Evolutionary conservation across 129 eudicot genomes (phyloP), one percentile per base, ranked within the genome.

Genomic region (Arctium minus): DNA sequence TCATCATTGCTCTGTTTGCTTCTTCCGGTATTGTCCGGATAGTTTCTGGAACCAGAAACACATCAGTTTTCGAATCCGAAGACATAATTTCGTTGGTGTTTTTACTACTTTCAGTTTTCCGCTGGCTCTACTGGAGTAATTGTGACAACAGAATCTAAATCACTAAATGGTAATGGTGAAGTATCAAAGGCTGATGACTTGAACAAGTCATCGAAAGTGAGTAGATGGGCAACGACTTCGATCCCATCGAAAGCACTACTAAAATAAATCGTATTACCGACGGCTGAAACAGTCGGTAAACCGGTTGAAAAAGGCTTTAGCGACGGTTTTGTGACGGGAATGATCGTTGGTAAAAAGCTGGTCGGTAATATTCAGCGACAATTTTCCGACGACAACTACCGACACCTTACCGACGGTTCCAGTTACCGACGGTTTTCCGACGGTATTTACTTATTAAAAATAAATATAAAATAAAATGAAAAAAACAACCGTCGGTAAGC

Each of bases 221-320:
- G 89, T 82, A 88, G 80, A 30, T 86, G 78, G 82, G 89, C 85
- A 27, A 81, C 67, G 30, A 90, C 92, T 60, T 89, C 92, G 1
- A 42, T 62, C 50, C 12, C 84, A 40, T 84, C 89, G 13, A 84
- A 73, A n/a, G n/a, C n/a, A n/a, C n/a, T n/a, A n/a, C n/a, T n/a
- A n/a, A n/a, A n/a, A n/a, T n/a, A n/a, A n/a, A n/a, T n/a, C n/a
- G n/a, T n/a, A n/a, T n/a, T n/a, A n/a, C n/a, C n/a, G n/a, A n/a
- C n/a, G n/a, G n/a, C n/a, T n/a, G n/a, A n/a, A n/a, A n/a, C n/a
- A n/a, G n/a, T n/a, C n/a, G n/a, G n/a, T n/a, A n/a, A n/a, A n/a
- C n/a, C n/a, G n/a, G n/a, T n/a, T n/a, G n/a, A n/a, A n/a, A n/a
- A n/a, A n/a, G n/a, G n/a, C n/a, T n/a, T n/a, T n/a, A n/a, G n/a